Evolutionary conservation across 257 asterid species (phyloP), one percentile per base, ranked within the genome.

Genomic region (Solanum chiquidenum): DNA sequence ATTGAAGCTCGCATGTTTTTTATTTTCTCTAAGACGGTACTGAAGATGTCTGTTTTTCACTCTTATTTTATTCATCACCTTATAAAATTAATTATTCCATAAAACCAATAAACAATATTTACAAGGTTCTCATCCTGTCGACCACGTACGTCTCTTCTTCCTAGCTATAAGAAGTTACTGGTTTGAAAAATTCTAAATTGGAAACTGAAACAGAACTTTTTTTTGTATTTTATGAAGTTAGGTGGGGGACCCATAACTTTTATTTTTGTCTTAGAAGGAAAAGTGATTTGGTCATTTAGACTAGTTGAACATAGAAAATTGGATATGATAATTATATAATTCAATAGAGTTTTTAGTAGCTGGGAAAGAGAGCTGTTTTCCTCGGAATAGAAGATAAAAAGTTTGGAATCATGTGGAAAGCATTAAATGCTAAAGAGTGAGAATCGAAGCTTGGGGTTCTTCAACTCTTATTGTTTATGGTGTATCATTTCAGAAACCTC

Each of bases 21-120:
- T 91, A 91, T 92, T 94, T 91, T 90, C 92, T 95, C 94, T 86
- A 94, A 95, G 98, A 93, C 93, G 96, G 98, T 95, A 82, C 86
- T 82, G 98, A 96, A 96, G 98, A 96, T 96, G 99, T 96, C 99
- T 96, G 98, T 96, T 94, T 94, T 94, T 85, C 84, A 85, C 87
- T 42, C 91, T 83, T 94, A 86, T 79, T 92, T 91, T 88, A 93
- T 90, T 92, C 93, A 91, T 89, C 87, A 87, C 91, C 87, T 88
- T 85, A 68, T 68, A 85, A 68, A 79, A 86, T 20, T 79, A 83
- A 92, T 86, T 87, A 93, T 90, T 88, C 91, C 84, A 89, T 85
- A 72, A 90, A 86, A 87, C 90, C 92, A 90, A 92, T 93, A 92
- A 94, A 93, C 93, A 90, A 93, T 52, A 69, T 88, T 91, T 93